Evolutionary conservation across 2,329 filamentous ascomycete genomes (phyloP).

Genomic region (Pestalotiopsis sp.): DNA sequence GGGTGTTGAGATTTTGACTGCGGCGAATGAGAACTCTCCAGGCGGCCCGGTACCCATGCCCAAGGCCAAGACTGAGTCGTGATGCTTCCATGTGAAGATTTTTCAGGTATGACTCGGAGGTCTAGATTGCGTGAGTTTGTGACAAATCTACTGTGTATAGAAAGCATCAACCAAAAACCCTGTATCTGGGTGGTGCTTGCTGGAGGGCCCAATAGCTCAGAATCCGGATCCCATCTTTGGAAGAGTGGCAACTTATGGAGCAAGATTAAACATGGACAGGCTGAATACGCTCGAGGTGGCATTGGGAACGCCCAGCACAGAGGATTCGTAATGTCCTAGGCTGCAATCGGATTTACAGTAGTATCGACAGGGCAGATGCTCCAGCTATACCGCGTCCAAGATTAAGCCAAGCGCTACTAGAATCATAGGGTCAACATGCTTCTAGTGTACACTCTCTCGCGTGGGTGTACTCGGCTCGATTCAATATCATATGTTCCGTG

Average conservation of each 20-base stretch:
- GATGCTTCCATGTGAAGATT: not conserved
- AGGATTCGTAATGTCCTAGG: not conserved
- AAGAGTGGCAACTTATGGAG: not conserved
- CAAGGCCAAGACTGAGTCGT: not conserved
- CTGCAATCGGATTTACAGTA: not conserved
- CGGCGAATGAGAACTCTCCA: constrained; percentile 68
- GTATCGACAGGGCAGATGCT: not conserved
- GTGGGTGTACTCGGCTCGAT: too few species aligned
- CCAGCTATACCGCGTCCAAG: not conserved
- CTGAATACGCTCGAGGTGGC: not conserved
- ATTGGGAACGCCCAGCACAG: not conserved
- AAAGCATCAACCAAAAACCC: not conserved
- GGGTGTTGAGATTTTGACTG: constrained; percentile 79
- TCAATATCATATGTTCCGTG: not conserved
- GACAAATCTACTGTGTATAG: not conserved
- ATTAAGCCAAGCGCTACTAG: not conserved
- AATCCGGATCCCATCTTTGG: not conserved
- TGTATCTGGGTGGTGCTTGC: not conserved
- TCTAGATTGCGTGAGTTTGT: not conserved
- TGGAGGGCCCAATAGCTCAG: not conserved
- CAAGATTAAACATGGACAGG: not conserved
- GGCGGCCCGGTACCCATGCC: constrained; percentile 69
- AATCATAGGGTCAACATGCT: not conserved
- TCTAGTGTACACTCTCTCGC: too few species aligned
- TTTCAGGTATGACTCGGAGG: not conserved